Evolutionary conservation across 805 yeast species (phyloP), one percentile per base, ranked within the genome.

Genomic region (Kuraishia hungarica): DNA sequence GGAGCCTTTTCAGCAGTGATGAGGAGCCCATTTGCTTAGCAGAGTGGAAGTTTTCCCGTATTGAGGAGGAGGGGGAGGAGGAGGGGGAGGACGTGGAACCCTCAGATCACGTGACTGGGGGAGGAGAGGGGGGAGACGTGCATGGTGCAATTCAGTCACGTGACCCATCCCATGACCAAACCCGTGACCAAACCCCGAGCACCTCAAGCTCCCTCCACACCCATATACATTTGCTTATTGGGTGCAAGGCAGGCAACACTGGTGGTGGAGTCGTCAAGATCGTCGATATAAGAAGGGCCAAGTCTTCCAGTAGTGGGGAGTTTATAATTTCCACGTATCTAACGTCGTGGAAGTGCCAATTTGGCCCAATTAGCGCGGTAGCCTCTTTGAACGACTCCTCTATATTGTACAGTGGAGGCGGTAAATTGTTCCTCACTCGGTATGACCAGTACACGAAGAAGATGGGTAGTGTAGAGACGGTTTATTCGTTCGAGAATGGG

Each of bases 41-140:
- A n/a, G 68, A 67, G 51, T 74, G 77, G 78, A 60, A 62, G 17
- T 61, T 72, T 2, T 63, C 64, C 19, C 28, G 51, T 10, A n/a
- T 24, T n/a, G 28, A 13, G 29, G 35, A 20, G 8, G 17, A 11
- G 39, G 22, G 24, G 21, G 6, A 2, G 54, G 51, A 50, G 52
- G 52, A 29, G 23, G 19, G 13, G 51, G 51, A 23, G 54, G 51
- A n/a, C 1, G 56, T 58, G 8, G 43, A 10, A 15, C 43, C 43
- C 29, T 10, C 5, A 26, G 29, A 10, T 26, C 29, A 1, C 28
- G 48, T 19, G 29, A 26, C 10, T n/a, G n/a, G n/a, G n/a, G n/a
- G n/a, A n/a, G n/a, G n/a, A n/a, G n/a, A n/a, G n/a, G n/a, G n/a
- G n/a, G n/a, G n/a, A n/a, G n/a, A n/a, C n/a, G n/a, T n/a, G n/a